phyloP scores from a whole-genome alignment of 805 yeast genomes.

The Barnettozyma californica region DNA sequence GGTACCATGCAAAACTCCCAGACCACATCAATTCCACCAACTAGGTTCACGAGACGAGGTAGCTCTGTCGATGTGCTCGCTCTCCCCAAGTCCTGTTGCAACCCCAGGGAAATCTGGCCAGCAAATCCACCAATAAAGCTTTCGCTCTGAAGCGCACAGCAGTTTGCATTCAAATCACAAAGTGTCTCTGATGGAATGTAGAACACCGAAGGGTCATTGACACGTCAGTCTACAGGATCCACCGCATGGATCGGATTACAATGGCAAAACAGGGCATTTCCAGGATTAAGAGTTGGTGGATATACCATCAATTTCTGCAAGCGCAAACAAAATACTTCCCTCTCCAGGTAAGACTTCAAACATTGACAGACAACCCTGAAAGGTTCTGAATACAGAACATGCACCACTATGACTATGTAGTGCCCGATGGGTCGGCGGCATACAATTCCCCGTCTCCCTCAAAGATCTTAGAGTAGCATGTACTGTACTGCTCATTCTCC shows the following conservation, averaged over 20 bases:
- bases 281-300: constrained; percentile 36
- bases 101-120: constrained; percentile 22
- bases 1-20: constrained; percentile 4
- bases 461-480: constrained; percentile 32
- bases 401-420: constrained; percentile 19
- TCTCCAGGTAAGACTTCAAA: constrained; percentile 32
- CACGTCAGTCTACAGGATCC: constrained; percentile 32
- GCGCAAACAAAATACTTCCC: constrained; percentile 32
- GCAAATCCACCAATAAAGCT: constrained; percentile 15
- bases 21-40: constrained; percentile 3
- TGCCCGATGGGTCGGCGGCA: constrained; percentile 37
- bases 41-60: not conserved
- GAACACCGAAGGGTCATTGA: constrained; percentile 33
- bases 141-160: constrained; percentile 15
- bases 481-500: constrained; percentile 38
- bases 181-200: constrained; percentile 31
- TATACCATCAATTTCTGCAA: constrained; percentile 30
- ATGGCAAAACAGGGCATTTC: constrained; percentile 42
- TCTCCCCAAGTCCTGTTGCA: constrained; percentile 1
- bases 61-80: constrained; percentile 1
- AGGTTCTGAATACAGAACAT: constrained; percentile 35
- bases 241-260: constrained; percentile 38
- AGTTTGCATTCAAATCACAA: constrained; percentile 14
- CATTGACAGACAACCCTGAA: constrained; percentile 42
- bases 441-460: constrained; percentile 38